Percentiles rank a stretch among this genome's conserved stretches.
phyloP scores from a whole-genome alignment of 2,329 filamentous ascomycete genomes.

The Zymoseptoria crescenta region DNA sequence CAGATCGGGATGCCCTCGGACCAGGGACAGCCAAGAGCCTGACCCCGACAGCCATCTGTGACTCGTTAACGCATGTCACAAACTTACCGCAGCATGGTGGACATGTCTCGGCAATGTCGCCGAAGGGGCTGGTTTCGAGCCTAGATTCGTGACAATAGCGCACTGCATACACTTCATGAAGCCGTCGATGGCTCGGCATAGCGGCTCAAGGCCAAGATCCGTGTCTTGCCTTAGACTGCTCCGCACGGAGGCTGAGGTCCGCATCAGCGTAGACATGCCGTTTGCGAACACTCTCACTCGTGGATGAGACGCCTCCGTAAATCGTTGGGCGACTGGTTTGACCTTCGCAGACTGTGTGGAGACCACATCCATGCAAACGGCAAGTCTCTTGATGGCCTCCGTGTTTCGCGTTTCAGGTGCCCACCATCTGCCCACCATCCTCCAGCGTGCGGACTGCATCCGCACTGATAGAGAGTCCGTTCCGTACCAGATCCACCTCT shows the following conservation, averaged over 20 bases:
- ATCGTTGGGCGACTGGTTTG: neutral
- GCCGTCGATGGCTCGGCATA: neutral
- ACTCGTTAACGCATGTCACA: neutral
- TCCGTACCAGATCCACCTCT: slow-evolving; percentile 4
- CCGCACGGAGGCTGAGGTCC: slow-evolving; percentile 1
- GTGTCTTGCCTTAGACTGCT: neutral
- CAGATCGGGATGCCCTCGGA: neutral
- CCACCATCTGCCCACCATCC: neutral
- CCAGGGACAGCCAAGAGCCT: neutral
- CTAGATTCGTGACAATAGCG: neutral
- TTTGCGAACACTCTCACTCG: neutral
- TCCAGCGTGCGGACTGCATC: neutral
- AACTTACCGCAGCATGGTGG: neutral
- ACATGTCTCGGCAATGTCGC: neutral
- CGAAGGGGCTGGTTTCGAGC: neutral
- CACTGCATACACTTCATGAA: neutral
- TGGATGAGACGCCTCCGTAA: neutral
- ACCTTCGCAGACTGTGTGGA: neutral
- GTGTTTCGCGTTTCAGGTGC: neutral
- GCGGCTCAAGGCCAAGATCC: slow-evolving; percentile 6
- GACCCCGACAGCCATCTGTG: neutral
- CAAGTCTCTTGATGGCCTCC: neutral
- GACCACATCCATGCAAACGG: neutral
- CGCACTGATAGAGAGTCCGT: neutral
- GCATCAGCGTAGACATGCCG: neutral